Evolutionary conservation across 2,329 filamentous ascomycete species (phyloP), one percentile per base, ranked within the genome.

Genomic region (Aphanoascus verrucosus): DNA sequence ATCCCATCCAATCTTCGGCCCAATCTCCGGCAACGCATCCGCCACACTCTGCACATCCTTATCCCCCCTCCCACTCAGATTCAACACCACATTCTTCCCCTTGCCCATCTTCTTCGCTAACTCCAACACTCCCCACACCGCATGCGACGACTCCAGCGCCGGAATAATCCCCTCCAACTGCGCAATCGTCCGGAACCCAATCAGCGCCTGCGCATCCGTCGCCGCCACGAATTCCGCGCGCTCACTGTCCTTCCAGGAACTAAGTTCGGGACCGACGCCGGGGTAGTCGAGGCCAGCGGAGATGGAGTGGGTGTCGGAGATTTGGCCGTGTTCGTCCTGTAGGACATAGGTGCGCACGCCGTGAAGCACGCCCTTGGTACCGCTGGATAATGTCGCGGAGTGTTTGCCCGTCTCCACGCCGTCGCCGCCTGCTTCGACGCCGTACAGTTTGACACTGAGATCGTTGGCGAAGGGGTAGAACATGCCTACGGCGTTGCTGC

Each of bases 41-140:
- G 93, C 93, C 49, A 98, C 91, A 64, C 88, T 94, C 80, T 98
- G 90, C 55, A 98, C 93, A 66, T 98, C 93, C 81, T 98, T 98
- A 72, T 98, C 93, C 58, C 93, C 93, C 62, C 93, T 78, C 7
- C 93, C 93, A 65, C 86, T 94, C 37, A 98, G 70, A 72, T 91
- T 97, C 58, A 98, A 90, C 56, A 98, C 91, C 28, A 98, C 74
- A 65, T 97, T 89, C 72, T 96, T 75, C 50, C 81, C 89, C 74
- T 89, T 87, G 60, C 79, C 78, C 88, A 96, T 90, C 55, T 84
- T 88, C 82, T 94, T 96, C 57, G 91, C 91, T 55, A 97, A 73
- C 73, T 97, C 82, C 55, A 97, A 74, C 9, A 87, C 90, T 12
- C 90, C 93, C 63, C 79, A 96, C 64, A 98, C 82, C 20, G 90